Evolutionary conservation across 345 rosid species (phyloP), one percentile per base, ranked within the genome.

Genomic region (Citrus glauca): DNA sequence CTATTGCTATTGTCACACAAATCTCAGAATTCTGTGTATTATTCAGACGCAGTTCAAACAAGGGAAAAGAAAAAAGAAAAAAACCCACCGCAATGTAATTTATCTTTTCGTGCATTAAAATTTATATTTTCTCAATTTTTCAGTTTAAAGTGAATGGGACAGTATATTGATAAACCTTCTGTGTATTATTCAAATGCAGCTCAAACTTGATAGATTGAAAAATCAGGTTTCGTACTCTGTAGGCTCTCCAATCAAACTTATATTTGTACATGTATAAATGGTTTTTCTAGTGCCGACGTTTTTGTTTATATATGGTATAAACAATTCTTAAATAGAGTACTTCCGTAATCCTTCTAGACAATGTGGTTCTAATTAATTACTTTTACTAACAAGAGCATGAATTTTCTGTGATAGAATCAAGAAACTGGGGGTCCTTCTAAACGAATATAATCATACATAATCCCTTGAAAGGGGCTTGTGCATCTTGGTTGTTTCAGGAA

Each of bases 401-500:
- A 65, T 7, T 32, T 33, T 33, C 68, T 65, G 11, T 7, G n/a
- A 65, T 53, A 24, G 13, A 71, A 66, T 57, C 24, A 68, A 68
- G 63, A 40, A 83, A 68, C 35, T 30, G 86, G 78, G 6, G 98
- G 95, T 57, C 88, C 94, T 89, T 95, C 97, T 4, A 95, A 73
- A 42, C 98, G 93, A 22, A 95, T 88, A 73, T 93, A 93, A 71
- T 93, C 99, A 76, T 95, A 95, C 96, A 95, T 92, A 69, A 93
- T 77, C 55, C 94, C 96, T 77, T 89, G 92, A 70, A 90, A 87
- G 75, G 96, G 93, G 85, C 88, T 81, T 4, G 84, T 79, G 80
- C 87, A 82, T 70, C 92, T 83, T 73, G 94, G 89, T 81, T 95
- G 99, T 72, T 81, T 91, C 72, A 95, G 67, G 88, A 91, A 95